These are phyloP conservation scores for Anacardium occidentale DNA, from an alignment of 345 rosid species.

Conservation along the genomic window DNA sequence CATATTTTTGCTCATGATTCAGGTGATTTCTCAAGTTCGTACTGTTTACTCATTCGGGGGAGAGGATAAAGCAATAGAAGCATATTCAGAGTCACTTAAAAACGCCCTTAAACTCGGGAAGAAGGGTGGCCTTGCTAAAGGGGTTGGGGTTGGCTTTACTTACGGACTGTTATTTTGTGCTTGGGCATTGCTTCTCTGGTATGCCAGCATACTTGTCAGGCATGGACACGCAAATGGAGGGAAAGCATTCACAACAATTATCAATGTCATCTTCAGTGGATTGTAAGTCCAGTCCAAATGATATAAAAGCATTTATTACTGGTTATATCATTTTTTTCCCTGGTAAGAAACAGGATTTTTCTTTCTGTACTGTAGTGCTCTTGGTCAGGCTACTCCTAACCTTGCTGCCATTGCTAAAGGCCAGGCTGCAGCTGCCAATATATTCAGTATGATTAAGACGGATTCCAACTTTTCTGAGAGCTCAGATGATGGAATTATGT, in stretches of 20 bases:
- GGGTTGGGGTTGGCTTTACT: constrained; percentile 71
- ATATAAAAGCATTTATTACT: not conserved
- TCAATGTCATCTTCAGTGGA: constrained; percentile 76
- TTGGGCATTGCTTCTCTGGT: constrained; percentile 84
- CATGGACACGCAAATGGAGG: constrained; percentile 65
- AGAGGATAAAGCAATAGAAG: constrained; percentile 58
- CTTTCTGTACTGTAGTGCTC: constrained; percentile 50
- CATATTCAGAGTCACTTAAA: constrained; percentile 57
- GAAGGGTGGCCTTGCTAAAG: constrained; percentile 69
- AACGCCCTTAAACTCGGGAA: constrained; percentile 57
- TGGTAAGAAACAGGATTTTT: constrained; percentile 19
- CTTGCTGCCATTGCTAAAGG: constrained; percentile 77
- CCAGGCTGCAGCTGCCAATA: constrained; percentile 62
- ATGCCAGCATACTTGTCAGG: constrained; percentile 68
- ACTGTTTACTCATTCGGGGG: constrained; percentile 81
- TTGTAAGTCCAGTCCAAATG: constrained; percentile 51
- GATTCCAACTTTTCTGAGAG: constrained; percentile 27
- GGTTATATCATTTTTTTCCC: constrained; percentile 9
- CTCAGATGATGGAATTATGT: constrained; percentile 32
- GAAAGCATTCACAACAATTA: constrained; percentile 72
- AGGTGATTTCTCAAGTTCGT: constrained; percentile 78
- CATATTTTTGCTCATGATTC: constrained; percentile 2
- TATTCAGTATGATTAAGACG: constrained; percentile 45
- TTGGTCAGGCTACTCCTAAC: constrained; percentile 80
- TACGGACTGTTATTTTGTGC: constrained; percentile 68